Conservation (phyloP, 83 land plant species). For the Picea abies region DNA sequence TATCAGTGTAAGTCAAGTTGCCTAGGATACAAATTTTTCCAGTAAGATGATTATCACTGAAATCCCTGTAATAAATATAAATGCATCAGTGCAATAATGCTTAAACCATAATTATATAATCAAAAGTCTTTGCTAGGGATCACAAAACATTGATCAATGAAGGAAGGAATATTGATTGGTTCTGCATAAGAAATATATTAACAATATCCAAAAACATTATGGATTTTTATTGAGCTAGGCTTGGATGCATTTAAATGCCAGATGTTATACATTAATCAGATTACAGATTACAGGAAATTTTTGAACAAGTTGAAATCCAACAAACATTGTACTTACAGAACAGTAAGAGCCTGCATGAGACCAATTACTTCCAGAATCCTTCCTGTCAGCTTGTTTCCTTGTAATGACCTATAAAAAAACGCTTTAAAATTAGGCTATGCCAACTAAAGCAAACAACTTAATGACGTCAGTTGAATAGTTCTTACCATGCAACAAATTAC, state of each 20-base stretch:
- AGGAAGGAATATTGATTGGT: neutral
- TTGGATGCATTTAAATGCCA: neutral
- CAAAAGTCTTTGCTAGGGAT: neutral
- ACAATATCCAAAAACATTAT: neutral
- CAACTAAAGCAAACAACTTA: conserved; percentile 75
- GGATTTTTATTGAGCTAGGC: neutral
- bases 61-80: conserved; percentile 55
- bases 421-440: no score
- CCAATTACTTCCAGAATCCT: conserved; percentile 93
- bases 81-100: neutral
- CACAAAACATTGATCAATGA: neutral
- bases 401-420: no score
- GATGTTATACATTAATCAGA: neutral
- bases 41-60: conserved; percentile 79
- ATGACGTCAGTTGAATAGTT: no score
- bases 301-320: neutral
- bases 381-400: conserved; percentile 62
- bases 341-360: conserved; percentile 99
- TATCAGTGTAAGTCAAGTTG: conserved; percentile 85
- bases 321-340: conserved; percentile 63
- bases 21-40: conserved; percentile 89
- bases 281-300: neutral
- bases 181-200: neutral
- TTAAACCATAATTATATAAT: neutral
- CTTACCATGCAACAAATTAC: neutral